phyloP scores from a whole-genome alignment of 345 rosid species.

The Cardamine resedifolia region DNA sequence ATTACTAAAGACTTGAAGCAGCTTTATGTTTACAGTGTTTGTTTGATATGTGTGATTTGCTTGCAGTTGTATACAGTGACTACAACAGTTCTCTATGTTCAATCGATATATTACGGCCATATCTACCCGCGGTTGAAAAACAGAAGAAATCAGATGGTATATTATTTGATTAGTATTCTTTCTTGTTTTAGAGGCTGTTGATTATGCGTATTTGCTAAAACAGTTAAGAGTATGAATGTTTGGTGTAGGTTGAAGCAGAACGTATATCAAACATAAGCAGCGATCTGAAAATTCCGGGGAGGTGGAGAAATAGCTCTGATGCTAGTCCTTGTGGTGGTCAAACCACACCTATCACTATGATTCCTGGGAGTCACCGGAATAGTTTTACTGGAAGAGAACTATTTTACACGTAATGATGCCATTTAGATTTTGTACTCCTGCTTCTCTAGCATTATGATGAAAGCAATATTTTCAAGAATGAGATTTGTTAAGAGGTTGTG shows the following conservation, averaged over 20 bases:
- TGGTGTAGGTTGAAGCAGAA: constrained; percentile 43
- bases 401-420: constrained; percentile 56
- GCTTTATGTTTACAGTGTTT: not conserved
- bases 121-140: constrained; percentile 50
- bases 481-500: not conserved
- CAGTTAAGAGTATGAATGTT: constrained; percentile 10
- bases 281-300: constrained; percentile 30
- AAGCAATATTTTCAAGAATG: not conserved
- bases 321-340: constrained; percentile 28
- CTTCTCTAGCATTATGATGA: not conserved
- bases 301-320: constrained; percentile 41
- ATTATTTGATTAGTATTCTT: not conserved
- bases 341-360: constrained; percentile 61
- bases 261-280: constrained; percentile 33
- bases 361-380: constrained; percentile 44
- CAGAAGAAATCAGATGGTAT: constrained; percentile 46
- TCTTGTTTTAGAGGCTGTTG: constrained; percentile 5
- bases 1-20: constrained; percentile 6
- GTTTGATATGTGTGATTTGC: constrained; percentile 5
- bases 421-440: not conserved
- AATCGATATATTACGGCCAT: constrained; percentile 69
- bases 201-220: constrained; percentile 30
- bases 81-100: constrained; percentile 52
- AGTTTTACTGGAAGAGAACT: constrained; percentile 57
- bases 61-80: constrained; percentile 66